A percentile compares a stretch with the other conserved stretches of the same genome.
phyloP scores from a whole-genome alignment of 2,329 filamentous ascomycete genomes.

The Podosphaera leucotricha region DNA sequence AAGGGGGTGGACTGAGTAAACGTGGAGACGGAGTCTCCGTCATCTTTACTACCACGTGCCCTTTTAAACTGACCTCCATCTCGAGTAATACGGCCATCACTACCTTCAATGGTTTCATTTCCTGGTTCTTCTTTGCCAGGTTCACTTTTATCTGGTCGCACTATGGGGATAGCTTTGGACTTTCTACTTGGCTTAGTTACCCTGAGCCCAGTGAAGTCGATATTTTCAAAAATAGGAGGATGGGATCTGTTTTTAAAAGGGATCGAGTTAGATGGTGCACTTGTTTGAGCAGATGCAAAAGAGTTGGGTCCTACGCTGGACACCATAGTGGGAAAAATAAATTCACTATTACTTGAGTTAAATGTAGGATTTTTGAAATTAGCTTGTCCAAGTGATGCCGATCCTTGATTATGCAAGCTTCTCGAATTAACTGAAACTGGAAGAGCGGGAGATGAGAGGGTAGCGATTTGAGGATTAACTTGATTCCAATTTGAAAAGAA shows the following conservation, averaged over 20 bases:
- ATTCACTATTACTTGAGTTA: slow-evolving; percentile 38
- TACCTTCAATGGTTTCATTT: slow-evolving; percentile 24
- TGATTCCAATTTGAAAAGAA: slow-evolving; percentile 24
- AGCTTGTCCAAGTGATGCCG: slow-evolving; percentile 24
- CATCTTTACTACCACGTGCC: slow-evolving; percentile 36
- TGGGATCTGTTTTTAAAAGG: slow-evolving; percentile 19
- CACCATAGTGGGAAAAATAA: slow-evolving; percentile 43
- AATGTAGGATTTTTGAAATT: slow-evolving; percentile 50
- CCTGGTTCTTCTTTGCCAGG: slow-evolving; percentile 18
- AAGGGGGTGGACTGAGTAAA: slow-evolving; percentile 37
- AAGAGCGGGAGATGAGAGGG: slow-evolving; percentile 7
- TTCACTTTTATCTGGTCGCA: slow-evolving; percentile 35
- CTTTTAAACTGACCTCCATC: slow-evolving; percentile 52
- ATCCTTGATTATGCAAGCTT: slow-evolving; percentile 11
- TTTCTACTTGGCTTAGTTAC: slow-evolving; percentile 42
- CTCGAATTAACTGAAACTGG: slow-evolving; percentile 17
- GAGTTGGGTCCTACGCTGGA: slow-evolving; percentile 55
- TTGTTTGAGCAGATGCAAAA: slow-evolving; percentile 45
- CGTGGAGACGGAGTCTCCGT: slow-evolving; percentile 48
- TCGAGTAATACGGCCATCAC: slow-evolving; percentile 37
- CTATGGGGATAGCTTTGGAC: slow-evolving; percentile 66
- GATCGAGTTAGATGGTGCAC: slow-evolving; percentile 22
- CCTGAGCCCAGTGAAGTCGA: slow-evolving; percentile 37
- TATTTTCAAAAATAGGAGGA: slow-evolving; percentile 43
- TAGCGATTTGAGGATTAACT: slow-evolving; percentile 22